A percentile compares a stretch with the other conserved stretches of the same genome.
These are phyloP conservation scores for Aegle marmelos DNA, from an alignment of 345 rosid species.

Conservation along the genomic window DNA sequence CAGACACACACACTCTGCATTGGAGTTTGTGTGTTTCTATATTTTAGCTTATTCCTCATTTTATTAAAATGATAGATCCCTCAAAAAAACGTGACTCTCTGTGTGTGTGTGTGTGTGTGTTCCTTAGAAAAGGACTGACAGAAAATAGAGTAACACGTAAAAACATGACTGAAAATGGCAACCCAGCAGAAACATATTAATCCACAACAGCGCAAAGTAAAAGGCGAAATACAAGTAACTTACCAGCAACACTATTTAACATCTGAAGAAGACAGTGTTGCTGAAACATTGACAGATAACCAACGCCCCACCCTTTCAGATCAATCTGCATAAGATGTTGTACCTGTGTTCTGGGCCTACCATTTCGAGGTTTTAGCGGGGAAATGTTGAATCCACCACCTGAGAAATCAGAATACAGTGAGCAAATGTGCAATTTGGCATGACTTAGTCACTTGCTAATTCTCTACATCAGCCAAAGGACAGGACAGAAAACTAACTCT, in stretches of 20 bases:
- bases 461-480: constrained; percentile 9
- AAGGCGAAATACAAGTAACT: constrained; percentile 20
- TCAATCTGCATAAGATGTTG: constrained; percentile 98
- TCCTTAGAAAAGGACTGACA: background rate
- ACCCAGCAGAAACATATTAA: background rate
- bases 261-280: constrained; percentile 98
- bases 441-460: background rate
- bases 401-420: constrained; percentile 29
- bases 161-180: background rate
- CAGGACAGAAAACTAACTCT: constrained; percentile 54
- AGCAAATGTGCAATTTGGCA: background rate
- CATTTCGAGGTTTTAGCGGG: constrained; percentile 80
- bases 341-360: constrained; percentile 86
- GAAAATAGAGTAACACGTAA: background rate
- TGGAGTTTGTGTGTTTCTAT: too few relatives aligned
- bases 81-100: too few relatives aligned
- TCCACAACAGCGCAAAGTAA: constrained; percentile 2
- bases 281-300: constrained; percentile 89
- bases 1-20: too few relatives aligned
- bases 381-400: constrained; percentile 99
- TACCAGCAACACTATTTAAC: constrained; percentile 97
- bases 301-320: constrained; percentile 97
- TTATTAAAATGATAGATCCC: too few relatives aligned
- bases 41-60: too few relatives aligned
- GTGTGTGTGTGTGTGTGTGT: too few relatives aligned